A percentile compares a stretch with the other conserved stretches of the same genome.
Evolutionary conservation across 2,329 filamentous ascomycete genomes (phyloP).

Genomic region (Catunica adiposa): DNA sequence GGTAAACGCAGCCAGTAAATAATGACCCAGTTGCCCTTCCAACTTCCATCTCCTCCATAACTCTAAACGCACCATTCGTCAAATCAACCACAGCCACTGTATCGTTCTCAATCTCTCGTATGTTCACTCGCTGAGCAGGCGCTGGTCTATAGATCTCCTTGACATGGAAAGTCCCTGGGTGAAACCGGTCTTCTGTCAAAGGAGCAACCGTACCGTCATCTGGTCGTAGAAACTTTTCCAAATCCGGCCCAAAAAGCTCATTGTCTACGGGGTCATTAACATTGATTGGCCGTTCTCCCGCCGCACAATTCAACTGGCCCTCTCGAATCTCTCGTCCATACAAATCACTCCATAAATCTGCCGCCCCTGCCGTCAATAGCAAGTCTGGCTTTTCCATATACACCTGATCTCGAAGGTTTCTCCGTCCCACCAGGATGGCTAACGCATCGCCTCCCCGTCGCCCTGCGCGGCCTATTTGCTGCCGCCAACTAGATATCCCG

Average conservation of each 20-base stretch:
- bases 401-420: slow-evolving; percentile 80
- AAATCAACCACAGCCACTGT: slow-evolving; percentile 88
- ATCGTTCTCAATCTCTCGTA: slow-evolving; percentile 75
- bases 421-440: slow-evolving; percentile 75
- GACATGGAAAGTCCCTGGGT: slow-evolving; percentile 66
- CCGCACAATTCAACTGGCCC: slow-evolving; percentile 89
- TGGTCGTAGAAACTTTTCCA: slow-evolving; percentile 32
- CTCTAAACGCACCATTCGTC: slow-evolving; percentile 62
- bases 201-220: neutral
- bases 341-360: slow-evolving; percentile 79
- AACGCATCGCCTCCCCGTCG: slow-evolving; percentile 62
- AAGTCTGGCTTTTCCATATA: slow-evolving; percentile 96
- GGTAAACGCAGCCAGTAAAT: slow-evolving; percentile 91
- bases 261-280: slow-evolving; percentile 47
- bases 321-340: slow-evolving; percentile 80
- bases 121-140: slow-evolving; percentile 68
- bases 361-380: slow-evolving; percentile 82
- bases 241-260: slow-evolving; percentile 55
- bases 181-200: slow-evolving; percentile 19
- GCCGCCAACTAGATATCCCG: slow-evolving; percentile 85
- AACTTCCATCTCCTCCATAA: slow-evolving; percentile 91
- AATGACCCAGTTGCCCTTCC: slow-evolving; percentile 90
- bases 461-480: slow-evolving; percentile 87
- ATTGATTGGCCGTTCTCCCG: slow-evolving; percentile 85
- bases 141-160: slow-evolving; percentile 74